Evolutionary conservation across 257 asterid species (phyloP), one percentile per base, ranked within the genome.

Genomic region (Echites panduratus): DNA sequence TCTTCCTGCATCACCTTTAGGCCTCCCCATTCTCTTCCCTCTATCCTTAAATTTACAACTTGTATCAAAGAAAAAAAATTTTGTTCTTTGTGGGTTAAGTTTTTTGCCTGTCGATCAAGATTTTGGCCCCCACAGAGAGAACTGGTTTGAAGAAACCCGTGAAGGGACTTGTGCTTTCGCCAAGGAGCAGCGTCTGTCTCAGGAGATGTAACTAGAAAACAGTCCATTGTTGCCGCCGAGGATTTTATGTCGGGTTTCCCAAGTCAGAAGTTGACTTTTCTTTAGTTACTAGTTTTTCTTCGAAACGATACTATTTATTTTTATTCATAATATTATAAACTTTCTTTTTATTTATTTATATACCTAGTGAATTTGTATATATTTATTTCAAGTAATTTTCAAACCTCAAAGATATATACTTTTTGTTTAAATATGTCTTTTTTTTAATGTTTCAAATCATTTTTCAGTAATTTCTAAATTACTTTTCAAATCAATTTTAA

Each of bases 1-100:
- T 84, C 98, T 88, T 48, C 90, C 84, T 78, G 90, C 97, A 56
- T 95, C 99, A 80, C 98, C 99, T 80, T 92, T 95, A n/a, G 92
- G 75, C 80, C 76, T 92, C 79, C 99, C 99, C 99, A 95, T 94
- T 76, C 19, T 58, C 38, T 52, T 20, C 45, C n/a, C 7, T 4
- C 40, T 32, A 62, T 19, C 27, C 19, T 64, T 16, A 64, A 64
- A 35, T 7, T 40, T 40, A 4, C 22, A 64, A 20, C 49, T 35
- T 9, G 47, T 32, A 63, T 17, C 32, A 32, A 44, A 38, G 27
- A 44, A 64, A 64, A 38, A 50, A 16, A 50, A 0, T 17, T n/a
- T n/a, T 17, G n/a, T 17, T 9, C 63, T 2, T 17, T 29, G 26
- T 7, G 10, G 6, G 10, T 8, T 32, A 35, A 35, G n/a, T 16